Conservation (phyloP, 2,329 filamentous ascomycete species). For the Cryphonectria naterciae region DNA sequence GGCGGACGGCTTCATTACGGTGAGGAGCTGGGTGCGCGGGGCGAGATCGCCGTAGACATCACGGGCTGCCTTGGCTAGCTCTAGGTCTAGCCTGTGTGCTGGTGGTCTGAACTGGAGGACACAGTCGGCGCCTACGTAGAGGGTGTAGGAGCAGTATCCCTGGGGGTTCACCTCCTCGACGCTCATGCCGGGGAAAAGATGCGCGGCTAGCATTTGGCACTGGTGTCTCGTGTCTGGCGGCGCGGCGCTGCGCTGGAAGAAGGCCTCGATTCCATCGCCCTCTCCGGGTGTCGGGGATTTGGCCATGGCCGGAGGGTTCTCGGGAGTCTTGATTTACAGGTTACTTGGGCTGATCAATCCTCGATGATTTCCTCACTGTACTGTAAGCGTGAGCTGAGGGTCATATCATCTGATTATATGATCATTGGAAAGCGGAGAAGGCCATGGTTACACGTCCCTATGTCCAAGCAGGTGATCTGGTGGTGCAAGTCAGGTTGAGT, state of each 20-base stretch:
- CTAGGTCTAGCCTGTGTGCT: conserved; percentile 46
- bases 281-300: not conserved
- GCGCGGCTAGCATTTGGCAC: conserved; percentile 36
- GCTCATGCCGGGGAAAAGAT: conserved; percentile 37
- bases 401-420: not conserved
- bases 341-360: not conserved
- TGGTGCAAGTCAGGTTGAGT: conserved; percentile 3
- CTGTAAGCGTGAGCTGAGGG: not conserved
- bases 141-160: conserved; percentile 58
- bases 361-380: not conserved
- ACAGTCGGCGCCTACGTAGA: conserved; percentile 43
- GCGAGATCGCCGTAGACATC: conserved; percentile 46
- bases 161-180: conserved; percentile 45
- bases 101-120: conserved; percentile 55
- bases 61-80: conserved; percentile 43
- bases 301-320: not conserved
- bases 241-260: conserved; percentile 26
- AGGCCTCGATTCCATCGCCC: conserved; percentile 12
- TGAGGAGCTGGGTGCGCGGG: conserved; percentile 46
- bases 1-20: conserved; percentile 33
- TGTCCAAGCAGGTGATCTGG: conserved; percentile 18
- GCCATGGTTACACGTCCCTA: not conserved
- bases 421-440: conserved; percentile 15
- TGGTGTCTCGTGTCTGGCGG: not conserved
- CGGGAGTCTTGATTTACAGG: not conserved